Base-by-base conservation (phyloP, 768 basidiomycete species). In the Lentinula aciculospora region DNA sequence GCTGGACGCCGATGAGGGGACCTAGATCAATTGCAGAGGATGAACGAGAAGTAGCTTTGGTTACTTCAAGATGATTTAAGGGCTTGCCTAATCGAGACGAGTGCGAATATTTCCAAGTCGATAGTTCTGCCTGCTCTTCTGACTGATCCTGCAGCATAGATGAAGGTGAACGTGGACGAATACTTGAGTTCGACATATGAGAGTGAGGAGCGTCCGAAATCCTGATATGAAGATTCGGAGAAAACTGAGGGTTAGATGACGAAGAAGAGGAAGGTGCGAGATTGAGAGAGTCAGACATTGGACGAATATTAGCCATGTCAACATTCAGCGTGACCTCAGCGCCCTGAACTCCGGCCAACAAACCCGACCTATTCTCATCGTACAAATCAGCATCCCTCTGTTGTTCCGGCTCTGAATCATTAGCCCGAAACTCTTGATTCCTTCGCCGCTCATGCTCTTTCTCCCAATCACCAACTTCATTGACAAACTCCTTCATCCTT, bases 401-500 rank as follows among this genome's bases (percentile, higher is more conserved):
- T 23, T 6, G 51, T n/a, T 7, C 46, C 7, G n/a, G 15, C 13
- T n/a, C 46, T 28, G 29, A 28, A 3, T 10, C 46, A 12, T 25
- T 25, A 13, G 29, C 31, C n/a, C 6, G 5, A 13, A 39, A 10
- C 21, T 19, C n/a, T 13, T 13, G 46, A 23, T 46, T 13, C 42
- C 56, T 31, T 58, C 32, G 61, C 63, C 3, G 51, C 37, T 32
- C 44, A 4, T 28, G 15, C 13, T 62, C 56, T 44, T 9, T 9
- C 19, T 54, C 59, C 58, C 48, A 21, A 45, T 34, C 44, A 19
- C 48, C 4, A 36, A 48, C 69, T 31, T 68, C 69, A 42, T 81
- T 79, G 23, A 88, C 84, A 60, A 88, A 84, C n/a, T 74, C 74
- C 13, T 80, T 81, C 80, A 88, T 85, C n/a, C 81, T 76, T 12